Evolutionary conservation across 768 basidiomycete species (phyloP).

Genomic region (Russula griseocarnosa): DNA sequence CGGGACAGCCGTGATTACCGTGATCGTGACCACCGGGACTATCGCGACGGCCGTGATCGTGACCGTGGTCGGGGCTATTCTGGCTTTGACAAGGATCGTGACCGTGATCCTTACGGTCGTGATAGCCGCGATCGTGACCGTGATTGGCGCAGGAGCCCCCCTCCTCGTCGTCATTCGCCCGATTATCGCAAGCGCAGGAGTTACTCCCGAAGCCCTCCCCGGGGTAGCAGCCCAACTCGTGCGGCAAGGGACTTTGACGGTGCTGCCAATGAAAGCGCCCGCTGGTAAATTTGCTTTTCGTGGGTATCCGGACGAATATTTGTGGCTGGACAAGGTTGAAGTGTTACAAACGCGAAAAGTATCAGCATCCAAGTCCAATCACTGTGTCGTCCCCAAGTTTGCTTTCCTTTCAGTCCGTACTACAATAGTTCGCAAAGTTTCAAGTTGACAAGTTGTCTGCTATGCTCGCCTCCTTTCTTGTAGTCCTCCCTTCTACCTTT

Average conservation of each 20-base stretch:
- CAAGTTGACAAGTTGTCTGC: slow-evolving; percentile 67
- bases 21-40: slow-evolving; percentile 30
- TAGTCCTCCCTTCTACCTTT: slow-evolving; percentile 44
- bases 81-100: slow-evolving; percentile 40
- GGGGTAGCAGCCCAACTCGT: slow-evolving; percentile 55
- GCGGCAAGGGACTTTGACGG: slow-evolving; percentile 44
- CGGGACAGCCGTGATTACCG: slow-evolving; percentile 32
- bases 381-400: slow-evolving; percentile 39
- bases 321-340: slow-evolving; percentile 40
- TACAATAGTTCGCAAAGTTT: slow-evolving; percentile 51
- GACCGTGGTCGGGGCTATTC: slow-evolving; percentile 42
- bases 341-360: slow-evolving; percentile 39
- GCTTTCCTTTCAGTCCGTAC: slow-evolving; percentile 42
- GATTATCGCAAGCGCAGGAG: slow-evolving; percentile 72
- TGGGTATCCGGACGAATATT: slow-evolving; percentile 27
- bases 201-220: slow-evolving; percentile 75
- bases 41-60: slow-evolving; percentile 39
- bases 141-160: slow-evolving; percentile 72
- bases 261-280: slow-evolving; percentile 45
- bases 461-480: slow-evolving; percentile 51
- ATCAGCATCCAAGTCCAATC: slow-evolving; percentile 41
- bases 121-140: slow-evolving; percentile 50
- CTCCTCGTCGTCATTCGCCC: slow-evolving; percentile 65
- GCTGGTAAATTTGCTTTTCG: slow-evolving; percentile 53
- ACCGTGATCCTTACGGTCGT: slow-evolving; percentile 43